These are phyloP conservation scores for Glycine latifolia DNA, from an alignment of 306 rosid genomes.

Conservation along the genomic window DNA sequence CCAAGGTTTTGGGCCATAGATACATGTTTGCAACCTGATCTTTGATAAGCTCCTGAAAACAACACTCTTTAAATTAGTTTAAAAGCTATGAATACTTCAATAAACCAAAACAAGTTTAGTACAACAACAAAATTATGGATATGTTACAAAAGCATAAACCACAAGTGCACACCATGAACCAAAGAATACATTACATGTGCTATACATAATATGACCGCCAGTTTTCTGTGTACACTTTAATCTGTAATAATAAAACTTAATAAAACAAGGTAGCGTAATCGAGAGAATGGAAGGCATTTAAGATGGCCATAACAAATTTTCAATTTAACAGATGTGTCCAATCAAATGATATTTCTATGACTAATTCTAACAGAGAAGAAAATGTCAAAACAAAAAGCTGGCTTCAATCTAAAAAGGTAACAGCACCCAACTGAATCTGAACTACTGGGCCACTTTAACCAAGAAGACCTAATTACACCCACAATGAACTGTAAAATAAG, in stretches of 20 bases:
- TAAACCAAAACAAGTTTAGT: constrained; percentile 32
- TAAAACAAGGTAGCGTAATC: constrained; percentile 1
- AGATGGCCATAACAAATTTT: constrained; percentile 26
- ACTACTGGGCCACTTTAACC: constrained; percentile 18
- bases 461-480: constrained; percentile 9
- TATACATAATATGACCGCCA: constrained; percentile 12
- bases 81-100: constrained; percentile 32
- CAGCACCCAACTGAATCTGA: constrained; percentile 33
- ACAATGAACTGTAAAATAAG: constrained; percentile 33
- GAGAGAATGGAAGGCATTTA: constrained; percentile 19
- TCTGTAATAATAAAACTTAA: constrained; percentile 15
- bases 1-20: constrained; percentile 93
- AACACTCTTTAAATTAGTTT: constrained; percentile 42
- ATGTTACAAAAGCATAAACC: constrained; percentile 5
- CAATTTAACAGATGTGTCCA: constrained; percentile 17
- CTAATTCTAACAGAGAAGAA: constrained; percentile 11
- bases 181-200: constrained; percentile 8
- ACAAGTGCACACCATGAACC: constrained; percentile 3
- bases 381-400: constrained; percentile 23
- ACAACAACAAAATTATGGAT: constrained; percentile 4
- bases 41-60: constrained; percentile 74
- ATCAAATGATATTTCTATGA: constrained; percentile 7
- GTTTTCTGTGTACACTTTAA: neutral
- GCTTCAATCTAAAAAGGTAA: neutral
- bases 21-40: constrained; percentile 93